Conservation (phyloP, 441 rosid species). For the Populus tomentosa region DNA sequence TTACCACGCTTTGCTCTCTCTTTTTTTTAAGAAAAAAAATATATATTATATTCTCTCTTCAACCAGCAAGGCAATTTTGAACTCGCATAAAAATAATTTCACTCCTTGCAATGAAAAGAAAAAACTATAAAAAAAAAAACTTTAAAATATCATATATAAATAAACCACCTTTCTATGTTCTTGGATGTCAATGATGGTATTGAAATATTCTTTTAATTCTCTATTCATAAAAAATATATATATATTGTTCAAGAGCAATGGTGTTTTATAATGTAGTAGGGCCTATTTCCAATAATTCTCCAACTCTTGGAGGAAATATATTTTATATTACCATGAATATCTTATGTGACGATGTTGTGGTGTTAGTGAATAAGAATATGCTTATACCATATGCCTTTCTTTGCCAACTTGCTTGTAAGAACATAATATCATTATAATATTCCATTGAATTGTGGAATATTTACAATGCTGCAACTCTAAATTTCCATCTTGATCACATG, state of each 20-base stretch:
- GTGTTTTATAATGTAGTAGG: not conserved
- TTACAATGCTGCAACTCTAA: not conserved
- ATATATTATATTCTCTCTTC: not conserved
- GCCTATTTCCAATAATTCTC: not conserved
- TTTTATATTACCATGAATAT: not conserved
- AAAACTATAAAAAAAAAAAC: too few species aligned
- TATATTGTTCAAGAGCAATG: too few species aligned
- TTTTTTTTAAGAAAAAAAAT: too few species aligned
- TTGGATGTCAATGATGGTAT: too few species aligned
- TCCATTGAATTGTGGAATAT: not conserved
- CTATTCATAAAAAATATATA: too few species aligned
- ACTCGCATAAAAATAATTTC: not conserved
- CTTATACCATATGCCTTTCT: not conserved
- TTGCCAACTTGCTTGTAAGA: not conserved
- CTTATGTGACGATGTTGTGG: not conserved
- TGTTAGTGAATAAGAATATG: slow-evolving; percentile 3
- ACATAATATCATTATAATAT: not conserved
- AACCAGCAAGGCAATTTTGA: not conserved
- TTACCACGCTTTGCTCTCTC: not conserved
- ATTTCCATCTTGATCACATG: not conserved
- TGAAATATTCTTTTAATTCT: not conserved
- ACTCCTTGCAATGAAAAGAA: too few species aligned
- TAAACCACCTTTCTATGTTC: not conserved
- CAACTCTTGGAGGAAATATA: not conserved
- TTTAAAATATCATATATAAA: too few species aligned